Evolutionary conservation across 164 flowering plant species (phyloP).

Genomic region (Buxus sempervirens): DNA sequence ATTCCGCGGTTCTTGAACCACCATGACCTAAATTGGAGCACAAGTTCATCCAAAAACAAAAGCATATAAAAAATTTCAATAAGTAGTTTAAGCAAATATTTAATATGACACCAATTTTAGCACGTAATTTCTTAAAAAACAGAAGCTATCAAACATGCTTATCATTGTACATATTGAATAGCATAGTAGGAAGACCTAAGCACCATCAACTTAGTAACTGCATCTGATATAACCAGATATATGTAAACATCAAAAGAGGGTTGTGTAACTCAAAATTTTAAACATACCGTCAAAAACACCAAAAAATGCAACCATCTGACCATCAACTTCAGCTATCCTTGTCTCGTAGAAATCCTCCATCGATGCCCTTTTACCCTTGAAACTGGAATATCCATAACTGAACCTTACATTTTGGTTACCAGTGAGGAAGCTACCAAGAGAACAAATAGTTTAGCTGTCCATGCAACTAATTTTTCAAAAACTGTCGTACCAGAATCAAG

Average conservation of each 20-base stretch:
- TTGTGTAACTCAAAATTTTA: neutral
- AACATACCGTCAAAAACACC: conserved; percentile 79
- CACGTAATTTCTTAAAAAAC: too few species aligned
- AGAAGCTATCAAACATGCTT: neutral
- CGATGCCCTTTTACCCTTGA: conserved; percentile 70
- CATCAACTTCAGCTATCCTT: conserved; percentile 64
- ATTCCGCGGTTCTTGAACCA: conserved; percentile 73
- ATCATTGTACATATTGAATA: neutral
- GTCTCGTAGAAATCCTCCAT: conserved; percentile 87
- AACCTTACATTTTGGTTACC: conserved; percentile 47
- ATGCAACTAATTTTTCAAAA: neutral
- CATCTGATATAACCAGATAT: neutral
- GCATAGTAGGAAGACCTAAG: neutral
- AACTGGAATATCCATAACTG: conserved; percentile 79
- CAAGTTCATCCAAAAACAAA: conserved; percentile 6
- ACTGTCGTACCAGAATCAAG: neutral
- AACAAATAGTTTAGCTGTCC: conserved; percentile 1
- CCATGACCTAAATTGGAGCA: conserved; percentile 62
- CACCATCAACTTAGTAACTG: neutral
- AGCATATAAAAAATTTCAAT: neutral
- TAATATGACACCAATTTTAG: neutral
- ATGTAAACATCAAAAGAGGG: neutral
- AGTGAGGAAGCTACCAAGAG: conserved; percentile 47
- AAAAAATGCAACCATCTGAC: conserved; percentile 79
- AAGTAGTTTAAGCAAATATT: neutral